Evolutionary conservation across 768 basidiomycete genomes (phyloP).

Genomic region (Boletus coccyginus): DNA sequence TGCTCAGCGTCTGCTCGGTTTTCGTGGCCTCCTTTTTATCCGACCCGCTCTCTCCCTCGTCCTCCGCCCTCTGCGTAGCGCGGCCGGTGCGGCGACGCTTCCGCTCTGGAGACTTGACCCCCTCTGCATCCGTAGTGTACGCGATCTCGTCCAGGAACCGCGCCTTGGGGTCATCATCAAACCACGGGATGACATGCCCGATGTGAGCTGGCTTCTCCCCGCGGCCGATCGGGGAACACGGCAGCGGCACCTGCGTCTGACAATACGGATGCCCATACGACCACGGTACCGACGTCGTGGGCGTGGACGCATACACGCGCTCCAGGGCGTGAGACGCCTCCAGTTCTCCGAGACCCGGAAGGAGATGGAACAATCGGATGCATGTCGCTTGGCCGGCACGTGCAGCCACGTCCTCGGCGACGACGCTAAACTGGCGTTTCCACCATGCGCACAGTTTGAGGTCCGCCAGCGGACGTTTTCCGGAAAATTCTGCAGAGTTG

Average conservation of each 20-base stretch:
- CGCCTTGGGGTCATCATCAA: constrained; percentile 97
- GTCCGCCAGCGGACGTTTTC: constrained; percentile 77
- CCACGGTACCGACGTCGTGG: constrained; percentile 44
- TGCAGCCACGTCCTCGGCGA: constrained; percentile 41
- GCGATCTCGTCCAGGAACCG: constrained; percentile 92
- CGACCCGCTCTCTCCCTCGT: constrained; percentile 27
- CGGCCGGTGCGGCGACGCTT: constrained; percentile 49
- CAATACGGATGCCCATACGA: constrained; percentile 79
- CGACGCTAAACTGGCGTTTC: constrained; percentile 68
- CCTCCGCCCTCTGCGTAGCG: constrained; percentile 6
- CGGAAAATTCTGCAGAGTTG: constrained; percentile 66
- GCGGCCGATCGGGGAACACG: constrained; percentile 43
- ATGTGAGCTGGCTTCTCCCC: constrained; percentile 36
- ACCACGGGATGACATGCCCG: constrained; percentile 79
- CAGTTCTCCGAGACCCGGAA: constrained; percentile 66
- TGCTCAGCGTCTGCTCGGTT: constrained; percentile 39
- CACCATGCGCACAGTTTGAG: constrained; percentile 89
- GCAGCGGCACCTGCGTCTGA: constrained; percentile 38
- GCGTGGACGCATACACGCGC: constrained; percentile 27
- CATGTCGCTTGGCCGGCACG: constrained; percentile 1
- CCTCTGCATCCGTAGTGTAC: constrained; percentile 59
- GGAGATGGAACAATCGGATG: constrained; percentile 51
- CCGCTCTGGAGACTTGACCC: constrained; percentile 55
- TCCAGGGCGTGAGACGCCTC: constrained; percentile 65
- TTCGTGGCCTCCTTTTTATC: constrained; percentile 26